Evolutionary conservation across 2,329 filamentous ascomycete species (phyloP), one percentile per base, ranked within the genome.

Genomic region (Thielaviopsis musarum): DNA sequence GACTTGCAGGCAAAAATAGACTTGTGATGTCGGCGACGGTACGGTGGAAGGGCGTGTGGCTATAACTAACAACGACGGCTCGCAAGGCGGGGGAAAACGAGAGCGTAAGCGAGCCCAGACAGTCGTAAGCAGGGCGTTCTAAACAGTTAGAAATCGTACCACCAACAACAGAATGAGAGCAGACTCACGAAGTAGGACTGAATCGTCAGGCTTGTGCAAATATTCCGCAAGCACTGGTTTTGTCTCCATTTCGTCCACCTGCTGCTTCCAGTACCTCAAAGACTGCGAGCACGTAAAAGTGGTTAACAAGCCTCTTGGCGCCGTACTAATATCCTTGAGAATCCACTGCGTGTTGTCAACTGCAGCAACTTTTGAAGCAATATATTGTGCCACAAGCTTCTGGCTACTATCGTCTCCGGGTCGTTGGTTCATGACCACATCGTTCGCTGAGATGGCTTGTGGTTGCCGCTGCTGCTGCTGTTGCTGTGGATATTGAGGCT

Each of bases 71-170:
- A 12, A 73, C 71, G 48, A 82, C 75, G 9, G 70, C 68, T 34
- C 74, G 74, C 30, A 69, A 72, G 24, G 70, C 71, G 59, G 73
- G 75, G 6, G 73, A 72, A 63, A 83, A 82, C 0, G 71, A 66
- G 52, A 83, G 71, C 2, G 68, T 71, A 19, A 82, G 66, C 0
- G 71, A 70, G 19, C 80, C 80, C 45, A 76, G 73, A 61, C 80
- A 83, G 64, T 83, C 78, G 63, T 81, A 83, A 0, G 79, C 79
- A 57, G 80, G 80, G 15, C 80, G 77, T 28, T 69, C 77, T 79
- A 62, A 17, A 28, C 19, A 62, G 63, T 65, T 21, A 65, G 59
- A 56, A 54, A 62, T 19, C 28, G 19, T 30, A 2, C 59, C 4
- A 24, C 30, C 1, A 21, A 19, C 57, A 12, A 45, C 10, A 38